Conservation (phyloP, 148 eudicot genomes). For the Limonium bicolor region DNA sequence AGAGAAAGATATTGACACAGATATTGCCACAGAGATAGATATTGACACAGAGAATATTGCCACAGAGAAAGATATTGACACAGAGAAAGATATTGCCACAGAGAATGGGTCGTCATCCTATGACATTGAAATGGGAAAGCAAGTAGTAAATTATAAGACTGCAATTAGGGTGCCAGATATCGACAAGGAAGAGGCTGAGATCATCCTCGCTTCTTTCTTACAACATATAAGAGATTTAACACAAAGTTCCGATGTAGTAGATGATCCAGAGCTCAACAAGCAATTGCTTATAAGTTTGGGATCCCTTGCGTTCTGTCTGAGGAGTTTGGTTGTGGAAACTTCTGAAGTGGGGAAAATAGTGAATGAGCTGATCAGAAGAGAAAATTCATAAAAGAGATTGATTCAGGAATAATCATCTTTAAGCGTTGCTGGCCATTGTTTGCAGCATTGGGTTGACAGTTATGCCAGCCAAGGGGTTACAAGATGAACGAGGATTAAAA, state of each 20-base stretch:
- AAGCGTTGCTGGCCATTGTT: too few species aligned
- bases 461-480: too few species aligned
- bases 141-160: not conserved
- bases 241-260: conserved; percentile 2
- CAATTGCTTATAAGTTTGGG: conserved; percentile 11
- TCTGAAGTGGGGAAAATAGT: conserved; percentile 15
- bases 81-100: too few species aligned
- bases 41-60: too few species aligned
- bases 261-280: conserved; percentile 8
- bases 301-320: conserved; percentile 24
- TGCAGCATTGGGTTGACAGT: too few species aligned
- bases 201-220: conserved; percentile 8
- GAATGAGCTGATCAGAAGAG: conserved; percentile 18
- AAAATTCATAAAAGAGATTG: conserved; percentile 19
- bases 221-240: conserved; percentile 11
- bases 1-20: conserved; percentile 2
- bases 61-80: too few species aligned
- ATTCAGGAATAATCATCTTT: too few species aligned
- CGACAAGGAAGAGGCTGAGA: conserved; percentile 9
- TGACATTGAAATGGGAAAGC: conserved; percentile 22
- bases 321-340: conserved; percentile 18
- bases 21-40: too few species aligned
- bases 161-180: not conserved
- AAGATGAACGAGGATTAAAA: too few species aligned
- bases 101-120: too few species aligned